A percentile compares a stretch with the other conserved stretches of the same genome.
Evolutionary conservation across 495 filamentous ascomycete genomes (phyloP).

Genomic region (Hypoxylon lenormandii): DNA sequence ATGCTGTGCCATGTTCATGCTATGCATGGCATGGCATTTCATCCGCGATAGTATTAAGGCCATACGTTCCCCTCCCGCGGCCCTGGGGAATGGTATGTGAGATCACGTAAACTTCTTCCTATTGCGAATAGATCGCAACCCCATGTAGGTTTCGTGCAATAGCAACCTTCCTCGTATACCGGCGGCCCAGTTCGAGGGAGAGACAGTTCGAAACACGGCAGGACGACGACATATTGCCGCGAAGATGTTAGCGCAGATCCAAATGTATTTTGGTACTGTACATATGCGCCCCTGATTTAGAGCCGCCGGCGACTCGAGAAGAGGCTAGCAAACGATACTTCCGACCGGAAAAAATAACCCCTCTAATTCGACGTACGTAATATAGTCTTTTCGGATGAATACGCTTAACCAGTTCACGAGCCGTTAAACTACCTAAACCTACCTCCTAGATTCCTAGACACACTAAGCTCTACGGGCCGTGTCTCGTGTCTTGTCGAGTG

Average conservation of each 20-base stretch:
- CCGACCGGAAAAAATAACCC: background rate
- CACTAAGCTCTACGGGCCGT: constrained; percentile 1
- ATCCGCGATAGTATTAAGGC: constrained; percentile 30
- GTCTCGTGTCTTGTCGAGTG: constrained; percentile 5
- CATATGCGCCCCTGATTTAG: background rate
- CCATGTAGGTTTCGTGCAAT: constrained; percentile 6
- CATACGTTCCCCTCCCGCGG: background rate
- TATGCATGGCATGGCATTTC: constrained; percentile 52
- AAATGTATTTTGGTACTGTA: background rate
- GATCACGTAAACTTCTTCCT: constrained; percentile 12
- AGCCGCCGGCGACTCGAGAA: background rate
- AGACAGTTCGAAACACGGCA: constrained; percentile 27
- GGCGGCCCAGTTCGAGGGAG: constrained; percentile 12
- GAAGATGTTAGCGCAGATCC: constrained; percentile 2
- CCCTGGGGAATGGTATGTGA: constrained; percentile 28
- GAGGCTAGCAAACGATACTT: background rate
- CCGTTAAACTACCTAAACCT: background rate
- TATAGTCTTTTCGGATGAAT: background rate
- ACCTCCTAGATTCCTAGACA: background rate
- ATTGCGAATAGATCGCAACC: constrained; percentile 1
- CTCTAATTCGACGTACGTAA: constrained; percentile 5
- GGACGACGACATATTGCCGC: constrained; percentile 5
- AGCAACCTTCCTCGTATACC: constrained; percentile 12
- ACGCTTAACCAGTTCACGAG: background rate
- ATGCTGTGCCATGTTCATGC: constrained; percentile 47